phyloP scores from a whole-genome alignment of 176 grass and related monocot species.

The Aegilops longissima region DNA sequence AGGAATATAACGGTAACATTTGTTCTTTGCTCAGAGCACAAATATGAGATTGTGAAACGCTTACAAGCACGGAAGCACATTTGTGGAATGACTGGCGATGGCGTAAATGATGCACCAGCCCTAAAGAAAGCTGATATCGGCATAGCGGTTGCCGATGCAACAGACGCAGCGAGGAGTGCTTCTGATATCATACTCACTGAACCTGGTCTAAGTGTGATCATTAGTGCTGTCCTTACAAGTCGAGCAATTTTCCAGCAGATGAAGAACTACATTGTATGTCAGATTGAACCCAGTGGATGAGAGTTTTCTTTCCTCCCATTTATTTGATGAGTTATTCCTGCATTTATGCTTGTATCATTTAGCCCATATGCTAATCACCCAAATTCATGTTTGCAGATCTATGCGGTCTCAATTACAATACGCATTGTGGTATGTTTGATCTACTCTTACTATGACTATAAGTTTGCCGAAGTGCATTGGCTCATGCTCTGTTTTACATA shows the following conservation, averaged over 20 bases:
- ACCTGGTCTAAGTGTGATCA: slow-evolving; percentile 62
- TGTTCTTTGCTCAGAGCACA: slow-evolving; percentile 41
- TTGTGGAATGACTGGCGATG: slow-evolving; percentile 65
- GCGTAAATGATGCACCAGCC: slow-evolving; percentile 61
- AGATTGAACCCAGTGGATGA: background rate
- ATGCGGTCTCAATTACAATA: slow-evolving; percentile 63
- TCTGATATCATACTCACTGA: slow-evolving; percentile 66
- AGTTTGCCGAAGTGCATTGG: background rate
- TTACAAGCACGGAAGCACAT: slow-evolving; percentile 66
- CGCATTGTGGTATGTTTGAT: slow-evolving; percentile 53
- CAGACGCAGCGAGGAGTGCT: slow-evolving; percentile 59
- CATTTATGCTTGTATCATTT: background rate
- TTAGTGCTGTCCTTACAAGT: slow-evolving; percentile 59
- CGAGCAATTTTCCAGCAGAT: slow-evolving; percentile 65
- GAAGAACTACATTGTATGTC: slow-evolving; percentile 62
- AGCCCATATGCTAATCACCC: background rate
- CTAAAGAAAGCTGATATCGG: slow-evolving; percentile 69
- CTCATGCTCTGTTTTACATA: background rate
- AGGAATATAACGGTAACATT: background rate
- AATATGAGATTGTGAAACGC: slow-evolving; percentile 64
- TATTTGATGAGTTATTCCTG: background rate
- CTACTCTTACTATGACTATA: background rate
- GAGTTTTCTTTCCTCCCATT: background rate
- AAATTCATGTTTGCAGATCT: slow-evolving; percentile 47
- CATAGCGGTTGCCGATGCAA: slow-evolving; percentile 62